These are phyloP conservation scores for Lepraria neglecta DNA, from an alignment of 495 filamentous ascomycete species.

Conservation along the genomic window DNA sequence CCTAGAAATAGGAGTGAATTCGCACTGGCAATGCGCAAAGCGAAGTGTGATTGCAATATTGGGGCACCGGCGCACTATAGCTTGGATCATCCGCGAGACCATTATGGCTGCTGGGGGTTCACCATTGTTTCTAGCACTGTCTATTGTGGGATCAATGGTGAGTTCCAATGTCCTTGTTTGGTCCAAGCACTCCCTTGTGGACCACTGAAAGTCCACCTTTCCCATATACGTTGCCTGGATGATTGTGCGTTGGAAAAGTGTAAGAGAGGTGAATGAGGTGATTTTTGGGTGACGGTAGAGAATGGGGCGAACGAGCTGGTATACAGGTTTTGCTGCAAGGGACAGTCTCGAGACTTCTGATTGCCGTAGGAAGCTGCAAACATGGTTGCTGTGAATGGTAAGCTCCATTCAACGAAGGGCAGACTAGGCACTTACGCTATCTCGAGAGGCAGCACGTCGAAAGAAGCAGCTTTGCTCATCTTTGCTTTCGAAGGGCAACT, in stretches of 20 bases:
- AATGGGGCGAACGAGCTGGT: constrained; percentile 33
- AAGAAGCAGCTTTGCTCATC: constrained; percentile 8
- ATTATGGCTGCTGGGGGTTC: constrained; percentile 32
- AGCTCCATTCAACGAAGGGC: neutral
- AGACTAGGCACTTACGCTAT: constrained; percentile 28
- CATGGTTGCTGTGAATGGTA: constrained; percentile 20
- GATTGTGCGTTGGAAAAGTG: constrained; percentile 31
- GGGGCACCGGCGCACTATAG: constrained; percentile 34
- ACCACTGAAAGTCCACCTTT: constrained; percentile 30
- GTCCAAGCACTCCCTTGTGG: constrained; percentile 31
- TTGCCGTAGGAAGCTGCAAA: constrained; percentile 31
- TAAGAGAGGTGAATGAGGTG: constrained; percentile 29
- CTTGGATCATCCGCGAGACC: constrained; percentile 27
- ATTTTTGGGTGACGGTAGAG: constrained; percentile 33
- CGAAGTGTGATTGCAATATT: constrained; percentile 32
- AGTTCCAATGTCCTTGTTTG: constrained; percentile 27
- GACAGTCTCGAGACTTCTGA: constrained; percentile 29
- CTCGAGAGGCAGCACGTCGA: constrained; percentile 26
- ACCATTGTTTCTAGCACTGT: constrained; percentile 25
- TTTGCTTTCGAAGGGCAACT: neutral
- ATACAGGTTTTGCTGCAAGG: constrained; percentile 31
- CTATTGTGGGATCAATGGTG: constrained; percentile 33
- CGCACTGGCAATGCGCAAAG: constrained; percentile 33
- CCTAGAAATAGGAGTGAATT: constrained; percentile 30
- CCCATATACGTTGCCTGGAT: constrained; percentile 31